These are phyloP conservation scores for bread wheat (Triticum aestivum) DNA, from an alignment of 176 grass and related monocot genomes.

Conservation along the genomic window IWGSC_CS_RefSeq_v2.1 NC_057813.1:619675821-619676320, in stretches of 20 bases:
- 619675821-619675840: no score
- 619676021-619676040: conserved; percentile 26
- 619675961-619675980: conserved; percentile 31
- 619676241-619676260: background rate
- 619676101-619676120: conserved; percentile 55
- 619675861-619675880: background rate
- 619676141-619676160: conserved; percentile 79
- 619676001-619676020: conserved; percentile 43
- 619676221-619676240: background rate
- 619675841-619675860: accelerated
- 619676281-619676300: conserved; percentile 93
- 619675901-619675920: background rate
- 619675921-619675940: conserved; percentile 23
- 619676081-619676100: background rate
- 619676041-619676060: background rate
- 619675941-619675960: conserved; percentile 21
- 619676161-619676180: conserved; percentile 82
- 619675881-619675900: background rate
- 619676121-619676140: conserved; percentile 91
- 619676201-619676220: background rate
- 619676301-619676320: conserved; percentile 88
- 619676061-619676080: conserved; percentile 13
- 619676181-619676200: background rate
- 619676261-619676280: conserved; percentile 45
- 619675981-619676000: conserved; percentile 22